phyloP scores from a whole-genome alignment of 139 green algal genomes.

The Dunaliella primolecta region DNA sequence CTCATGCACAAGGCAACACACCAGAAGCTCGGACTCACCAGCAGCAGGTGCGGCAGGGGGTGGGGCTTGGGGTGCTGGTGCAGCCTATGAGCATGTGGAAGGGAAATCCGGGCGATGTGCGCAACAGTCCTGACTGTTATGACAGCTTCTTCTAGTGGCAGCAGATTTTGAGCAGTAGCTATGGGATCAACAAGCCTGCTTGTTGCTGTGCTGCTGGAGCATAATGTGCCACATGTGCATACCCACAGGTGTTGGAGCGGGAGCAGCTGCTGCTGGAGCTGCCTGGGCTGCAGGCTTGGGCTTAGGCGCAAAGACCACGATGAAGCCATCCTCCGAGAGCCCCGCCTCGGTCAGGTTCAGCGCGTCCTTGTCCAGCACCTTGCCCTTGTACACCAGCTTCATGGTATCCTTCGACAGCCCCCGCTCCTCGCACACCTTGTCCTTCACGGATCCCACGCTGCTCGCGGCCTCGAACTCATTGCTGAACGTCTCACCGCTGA shows the following conservation, averaged over 20 bases:
- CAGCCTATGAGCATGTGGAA: slow-evolving; percentile 6
- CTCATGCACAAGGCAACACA: no score
- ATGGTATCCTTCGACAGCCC: slow-evolving; percentile 21
- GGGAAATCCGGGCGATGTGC: no score
- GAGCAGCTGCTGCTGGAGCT: slow-evolving; percentile 4
- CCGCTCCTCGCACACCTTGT: slow-evolving; percentile 30
- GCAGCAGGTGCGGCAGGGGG: slow-evolving; percentile 22
- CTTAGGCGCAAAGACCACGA: slow-evolving; percentile 87
- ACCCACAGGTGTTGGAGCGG: slow-evolving; percentile 21
- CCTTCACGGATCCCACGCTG: slow-evolving; percentile 56
- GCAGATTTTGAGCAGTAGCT: no score
- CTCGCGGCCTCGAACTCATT: slow-evolving; percentile 66
- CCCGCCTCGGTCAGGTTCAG: slow-evolving; percentile 67
- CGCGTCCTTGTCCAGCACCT: slow-evolving; percentile 84
- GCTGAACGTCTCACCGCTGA: slow-evolving; percentile 75
- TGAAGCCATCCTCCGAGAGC: slow-evolving; percentile 81
- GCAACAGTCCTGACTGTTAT: no score
- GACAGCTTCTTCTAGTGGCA: no score
- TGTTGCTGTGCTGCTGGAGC: no score
- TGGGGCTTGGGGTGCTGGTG: no score
- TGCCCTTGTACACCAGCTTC: slow-evolving; percentile 57
- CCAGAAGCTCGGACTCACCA: no score
- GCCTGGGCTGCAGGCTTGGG: slow-evolving; percentile 10
- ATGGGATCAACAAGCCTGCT: no score
- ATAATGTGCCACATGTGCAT: no score